A percentile compares a stretch with the other conserved stretches of the same genome.
Conservation (phyloP, 2,329 filamentous ascomycete genomes). For the Sclerotinia borealis region DNA sequence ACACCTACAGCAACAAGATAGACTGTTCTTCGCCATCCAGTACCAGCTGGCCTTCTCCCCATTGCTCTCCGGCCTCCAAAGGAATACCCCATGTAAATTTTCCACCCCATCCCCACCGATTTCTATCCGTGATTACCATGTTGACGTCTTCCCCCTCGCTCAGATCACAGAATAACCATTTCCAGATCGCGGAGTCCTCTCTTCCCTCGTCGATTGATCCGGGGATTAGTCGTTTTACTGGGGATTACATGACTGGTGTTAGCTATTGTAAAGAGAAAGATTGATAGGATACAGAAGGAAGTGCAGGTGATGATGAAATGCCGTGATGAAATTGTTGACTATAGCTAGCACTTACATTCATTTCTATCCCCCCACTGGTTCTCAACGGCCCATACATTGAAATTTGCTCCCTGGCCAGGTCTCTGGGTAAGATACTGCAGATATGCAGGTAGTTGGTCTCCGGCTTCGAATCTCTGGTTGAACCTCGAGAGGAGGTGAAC, state of each 20-base stretch:
- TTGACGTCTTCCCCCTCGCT: background rate
- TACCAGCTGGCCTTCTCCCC: background rate
- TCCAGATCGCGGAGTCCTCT: background rate
- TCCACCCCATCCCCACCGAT: background rate
- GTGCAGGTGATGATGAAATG: too few relatives aligned
- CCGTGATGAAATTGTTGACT: background rate
- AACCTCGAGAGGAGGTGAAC: background rate
- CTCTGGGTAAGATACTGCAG: background rate
- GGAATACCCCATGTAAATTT: background rate
- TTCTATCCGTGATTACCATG: background rate
- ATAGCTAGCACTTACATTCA: background rate
- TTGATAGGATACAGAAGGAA: too few relatives aligned
- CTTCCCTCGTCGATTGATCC: background rate
- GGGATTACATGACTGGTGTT: too few relatives aligned
- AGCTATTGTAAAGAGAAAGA: too few relatives aligned
- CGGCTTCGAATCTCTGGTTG: background rate
- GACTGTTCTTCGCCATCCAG: background rate
- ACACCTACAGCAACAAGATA: background rate
- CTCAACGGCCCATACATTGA: background rate
- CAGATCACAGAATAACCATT: background rate
- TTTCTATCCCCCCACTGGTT: background rate
- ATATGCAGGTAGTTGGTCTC: background rate
- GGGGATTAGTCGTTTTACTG: background rate
- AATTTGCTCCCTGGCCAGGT: background rate
- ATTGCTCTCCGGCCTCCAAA: background rate